phyloP scores from a whole-genome alignment of 2,329 filamentous ascomycete species.

The Alternaria rosae region DNA sequence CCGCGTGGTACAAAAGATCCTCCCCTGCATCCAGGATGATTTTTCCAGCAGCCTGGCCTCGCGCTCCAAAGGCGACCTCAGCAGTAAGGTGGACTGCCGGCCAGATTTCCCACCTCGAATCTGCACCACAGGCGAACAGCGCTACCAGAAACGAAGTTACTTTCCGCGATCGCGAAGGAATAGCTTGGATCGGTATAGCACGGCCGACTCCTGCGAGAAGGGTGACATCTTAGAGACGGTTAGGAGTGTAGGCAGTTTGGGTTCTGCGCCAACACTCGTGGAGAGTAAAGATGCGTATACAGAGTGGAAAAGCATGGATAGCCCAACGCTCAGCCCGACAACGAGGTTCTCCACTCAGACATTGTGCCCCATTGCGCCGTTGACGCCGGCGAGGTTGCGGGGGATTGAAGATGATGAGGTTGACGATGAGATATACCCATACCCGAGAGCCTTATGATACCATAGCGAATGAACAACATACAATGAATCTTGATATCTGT shows the following conservation, averaged over 20 bases:
- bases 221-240: constrained; percentile 44
- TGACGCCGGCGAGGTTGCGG: constrained; percentile 37
- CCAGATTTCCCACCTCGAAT: constrained; percentile 31
- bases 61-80: constrained; percentile 20
- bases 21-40: constrained; percentile 47
- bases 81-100: constrained; percentile 18
- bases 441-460: constrained; percentile 19
- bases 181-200: constrained; percentile 40
- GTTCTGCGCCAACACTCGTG: constrained; percentile 43
- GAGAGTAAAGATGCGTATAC: constrained; percentile 32
- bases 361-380: constrained; percentile 39
- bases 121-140: constrained; percentile 29
- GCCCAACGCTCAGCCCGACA: constrained; percentile 32
- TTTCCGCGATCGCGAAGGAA: constrained; percentile 37
- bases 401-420: constrained; percentile 32
- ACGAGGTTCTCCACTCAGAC: constrained; percentile 36
- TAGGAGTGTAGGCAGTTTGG: constrained; percentile 41
- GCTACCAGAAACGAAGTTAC: constrained; percentile 31
- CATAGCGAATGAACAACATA: constrained; percentile 14
- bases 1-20: constrained; percentile 39
- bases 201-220: constrained; percentile 42
- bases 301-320: constrained; percentile 34
- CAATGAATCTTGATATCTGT: neutral
- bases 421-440: constrained; percentile 39
- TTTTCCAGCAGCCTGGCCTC: constrained; percentile 46